These are phyloP conservation scores for Berkeleyomyces basicola DNA, from an alignment of 2,329 filamentous ascomycete species.

Conservation along the genomic window DNA sequence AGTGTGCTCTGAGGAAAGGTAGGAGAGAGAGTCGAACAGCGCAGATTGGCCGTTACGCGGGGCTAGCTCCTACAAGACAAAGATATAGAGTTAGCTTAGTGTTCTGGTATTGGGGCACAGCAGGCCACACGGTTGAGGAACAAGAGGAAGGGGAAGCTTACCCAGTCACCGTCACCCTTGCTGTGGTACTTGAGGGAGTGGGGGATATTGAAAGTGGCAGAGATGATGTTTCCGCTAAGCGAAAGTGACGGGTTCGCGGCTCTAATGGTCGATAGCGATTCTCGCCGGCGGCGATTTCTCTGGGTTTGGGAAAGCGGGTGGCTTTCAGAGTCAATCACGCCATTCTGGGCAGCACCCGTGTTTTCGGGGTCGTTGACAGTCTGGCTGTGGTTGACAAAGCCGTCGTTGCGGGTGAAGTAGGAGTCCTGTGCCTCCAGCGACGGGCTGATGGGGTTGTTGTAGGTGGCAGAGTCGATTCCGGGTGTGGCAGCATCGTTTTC, in stretches of 20 bases:
- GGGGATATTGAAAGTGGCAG: conserved; percentile 47
- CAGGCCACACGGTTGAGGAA: neutral
- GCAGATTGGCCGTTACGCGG: conserved; percentile 76
- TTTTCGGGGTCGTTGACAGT: neutral
- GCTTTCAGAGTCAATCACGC: neutral
- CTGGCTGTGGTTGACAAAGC: conserved; percentile 1
- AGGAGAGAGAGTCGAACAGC: conserved; percentile 76
- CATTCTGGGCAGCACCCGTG: neutral
- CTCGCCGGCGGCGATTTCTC: conserved; percentile 23
- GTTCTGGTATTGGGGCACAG: neutral
- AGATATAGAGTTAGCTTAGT: neutral
- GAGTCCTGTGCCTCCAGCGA: conserved; percentile 13
- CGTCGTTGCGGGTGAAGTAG: conserved; percentile 17
- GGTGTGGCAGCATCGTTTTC: conserved; percentile 19
- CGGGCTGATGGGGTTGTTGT: conserved; percentile 13
- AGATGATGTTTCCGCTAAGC: conserved; percentile 49
- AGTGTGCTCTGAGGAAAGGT: conserved; percentile 67
- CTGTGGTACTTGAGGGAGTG: conserved; percentile 38
- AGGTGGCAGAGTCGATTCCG: conserved; percentile 18
- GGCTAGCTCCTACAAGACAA: conserved; percentile 44
- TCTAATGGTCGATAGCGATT: conserved; percentile 39
- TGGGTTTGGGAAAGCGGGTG: conserved; percentile 12
- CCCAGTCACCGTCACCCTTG: conserved; percentile 41
- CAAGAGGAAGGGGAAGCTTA: conserved; percentile 22
- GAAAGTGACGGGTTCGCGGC: conserved; percentile 38